Evolutionary conservation across 148 eudicot genomes (phyloP), one percentile per base, ranked within the genome.

Genomic region (Vaccinium corymbosum): DNA sequence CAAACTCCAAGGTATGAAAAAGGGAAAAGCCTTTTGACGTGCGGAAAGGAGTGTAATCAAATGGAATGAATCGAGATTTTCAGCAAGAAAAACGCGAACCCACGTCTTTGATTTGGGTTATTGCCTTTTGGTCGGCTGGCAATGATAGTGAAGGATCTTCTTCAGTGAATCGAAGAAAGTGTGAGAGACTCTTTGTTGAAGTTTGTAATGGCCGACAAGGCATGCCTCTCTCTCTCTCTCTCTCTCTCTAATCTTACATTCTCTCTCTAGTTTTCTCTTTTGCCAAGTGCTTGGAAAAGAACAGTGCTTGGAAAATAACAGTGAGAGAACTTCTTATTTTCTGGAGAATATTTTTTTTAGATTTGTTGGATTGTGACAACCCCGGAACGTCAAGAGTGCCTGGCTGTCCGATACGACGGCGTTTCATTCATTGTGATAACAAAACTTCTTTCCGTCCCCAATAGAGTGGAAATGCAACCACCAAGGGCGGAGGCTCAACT

Each of bases 181-280:
- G 81, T 32, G 84, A 57, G 53, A 42, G 55, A 55, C 53, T 66
- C 68, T 82, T 86, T 66, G 84, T 62, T 85, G 92, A 86, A 83
- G 89, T 85, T 87, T 82, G 32, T 78, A 90, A 89, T 93, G 95
- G 98, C 93, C 89, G 93, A 94, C 94, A 91, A 91, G 88, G 91
- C 93, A 94, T 94, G 98, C 89, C 83, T 86, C 86, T 76, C 85
- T 25, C 78, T 61, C 59, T 82, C 82, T 76, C 78, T 76, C 51
- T 78, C 70, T 79, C 57, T 66, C 13, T 80, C 13, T 66, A 42
- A 77, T 56, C 81, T 84, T 38, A 19, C 66, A 52, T 74, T 82
- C 77, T 73, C 59, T 82, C 82, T 76, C 78, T 76, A 49, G 20
- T 84, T 29, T 64, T 25, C 29, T 74, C 25, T 76, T 75, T 81